Base-by-base conservation (phyloP, 768 basidiomycete species). In the Suillus alpinus region DNA sequence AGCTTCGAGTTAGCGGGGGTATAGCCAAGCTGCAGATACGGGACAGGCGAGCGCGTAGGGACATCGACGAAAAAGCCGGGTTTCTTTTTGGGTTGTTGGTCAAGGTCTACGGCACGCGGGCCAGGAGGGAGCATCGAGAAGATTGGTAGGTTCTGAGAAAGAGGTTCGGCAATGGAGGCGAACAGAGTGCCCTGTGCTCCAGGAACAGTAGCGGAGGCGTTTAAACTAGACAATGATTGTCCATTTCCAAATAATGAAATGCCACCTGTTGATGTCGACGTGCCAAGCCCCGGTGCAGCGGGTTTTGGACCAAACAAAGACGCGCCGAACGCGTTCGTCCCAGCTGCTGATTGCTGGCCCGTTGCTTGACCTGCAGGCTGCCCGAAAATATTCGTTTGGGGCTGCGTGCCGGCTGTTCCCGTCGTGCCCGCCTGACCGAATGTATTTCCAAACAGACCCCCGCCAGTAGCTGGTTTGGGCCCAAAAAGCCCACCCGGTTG, bases 81-180 rank as follows among this genome's bases (percentile, higher is more conserved):
- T 68, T 90, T 92, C 77, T 91, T 93, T 77, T 92, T 92, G 34
- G 83, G 79, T 61, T 80, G 77, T 60, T 80, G 80, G 20, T 89
- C 89, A 16, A 85, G 78, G 59, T 81, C 80, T 64, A 84, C 77
- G 31, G 83, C 81, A 53, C 82, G 90, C 31, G 85, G 89, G 41
- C 87, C 85, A 13, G 88, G 83, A 23, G 88, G 87, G 36, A 92
- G 83, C 81, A 92, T 80, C 57, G 83, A 85, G 70, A 88, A 92
- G 56, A 90, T 87, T 4, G 87, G 87, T 56, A 91, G 71, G 62
- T 88, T 87, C 55, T 84, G 79, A 36, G 83, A 84, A 63, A 94
- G 87, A 8, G 92, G 92, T 71, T 95, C 91, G 31, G 91, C 88
- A 68, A 98, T 92, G 20, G 95, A 95, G 1, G 94, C 91, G 9